A percentile compares a stretch with the other conserved stretches of the same genome.
phyloP scores from a whole-genome alignment of 129 eudicot genomes.

The Pittosporum tobira region DNA sequence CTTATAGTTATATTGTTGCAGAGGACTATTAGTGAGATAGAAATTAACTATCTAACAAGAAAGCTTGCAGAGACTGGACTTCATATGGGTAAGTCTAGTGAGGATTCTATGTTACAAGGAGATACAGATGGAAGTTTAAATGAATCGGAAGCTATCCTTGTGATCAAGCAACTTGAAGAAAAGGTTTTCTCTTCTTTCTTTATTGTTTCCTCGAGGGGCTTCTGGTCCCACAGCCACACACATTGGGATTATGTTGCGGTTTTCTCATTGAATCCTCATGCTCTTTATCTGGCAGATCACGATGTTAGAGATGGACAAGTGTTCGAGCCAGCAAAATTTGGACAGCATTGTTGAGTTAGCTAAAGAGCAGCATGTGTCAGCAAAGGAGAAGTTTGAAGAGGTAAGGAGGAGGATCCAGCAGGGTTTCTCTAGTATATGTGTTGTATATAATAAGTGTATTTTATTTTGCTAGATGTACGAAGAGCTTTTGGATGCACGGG shows the following conservation, averaged over 20 bases:
- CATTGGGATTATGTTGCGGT: not conserved
- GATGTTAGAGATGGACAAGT: conserved; percentile 65
- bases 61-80: conserved; percentile 44
- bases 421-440: not conserved
- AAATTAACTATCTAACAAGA: conserved; percentile 55
- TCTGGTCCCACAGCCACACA: not conserved
- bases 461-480: conserved; percentile 33
- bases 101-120: conserved; percentile 12
- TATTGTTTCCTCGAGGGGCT: not conserved
- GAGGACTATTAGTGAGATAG: conserved; percentile 51
- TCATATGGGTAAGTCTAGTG: conserved; percentile 8
- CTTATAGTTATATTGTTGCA: conserved; percentile 19
- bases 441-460: not conserved
- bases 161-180: conserved; percentile 73
- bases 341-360: conserved; percentile 48
- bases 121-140: conserved; percentile 12
- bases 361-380: conserved; percentile 39
- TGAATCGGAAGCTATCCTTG: conserved; percentile 45
- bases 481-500: conserved; percentile 54
- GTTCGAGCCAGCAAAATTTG: conserved; percentile 48
- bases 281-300: conserved; percentile 39
- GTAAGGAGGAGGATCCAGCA: too few species aligned
- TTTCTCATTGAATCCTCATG: not conserved
- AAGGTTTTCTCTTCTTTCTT: conserved; percentile 40
- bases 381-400: conserved; percentile 60